Conservation (phyloP, 352 stramenopile species). For the Pythium scleroteichum region DNA sequence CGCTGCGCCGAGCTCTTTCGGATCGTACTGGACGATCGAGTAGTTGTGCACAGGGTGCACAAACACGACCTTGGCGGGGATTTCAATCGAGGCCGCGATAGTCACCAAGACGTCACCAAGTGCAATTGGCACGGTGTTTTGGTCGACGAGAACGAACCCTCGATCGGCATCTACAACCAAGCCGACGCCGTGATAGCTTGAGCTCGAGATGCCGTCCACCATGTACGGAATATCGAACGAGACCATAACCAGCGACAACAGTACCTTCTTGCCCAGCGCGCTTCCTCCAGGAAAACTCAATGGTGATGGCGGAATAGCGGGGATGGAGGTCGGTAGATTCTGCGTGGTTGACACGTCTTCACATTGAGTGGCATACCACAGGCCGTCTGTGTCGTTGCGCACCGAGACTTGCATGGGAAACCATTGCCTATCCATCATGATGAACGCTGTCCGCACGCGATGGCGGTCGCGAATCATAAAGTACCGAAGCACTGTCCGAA, state of each 20-base stretch:
- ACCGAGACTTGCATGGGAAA: conserved; percentile 85
- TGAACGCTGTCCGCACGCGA: conserved; percentile 81
- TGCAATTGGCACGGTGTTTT: conserved; percentile 90
- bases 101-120: conserved; percentile 88
- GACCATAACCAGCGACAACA: conserved; percentile 88
- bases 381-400: conserved; percentile 67
- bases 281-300: conserved; percentile 73
- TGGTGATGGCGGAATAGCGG: conserved; percentile 54
- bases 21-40: conserved; percentile 89
- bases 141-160: conserved; percentile 91
- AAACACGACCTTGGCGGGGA: conserved; percentile 87
- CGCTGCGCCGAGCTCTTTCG: conserved; percentile 60
- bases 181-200: conserved; percentile 88
- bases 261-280: conserved; percentile 64
- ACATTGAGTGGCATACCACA: conserved; percentile 62
- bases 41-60: conserved; percentile 94
- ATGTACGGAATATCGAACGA: conserved; percentile 93
- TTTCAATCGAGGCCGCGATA: conserved; percentile 86
- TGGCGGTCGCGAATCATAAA: conserved; percentile 88
- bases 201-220: conserved; percentile 90
- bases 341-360: conserved; percentile 23
- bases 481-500: conserved; percentile 82
- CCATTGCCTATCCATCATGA: conserved; percentile 90
- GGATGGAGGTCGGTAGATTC: conserved; percentile 32
- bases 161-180: conserved; percentile 81